These are phyloP conservation scores for Phlyctochytrium bullatum DNA, from an alignment of 192 early-diverging fungal genomes.

Conservation along the genomic window DNA sequence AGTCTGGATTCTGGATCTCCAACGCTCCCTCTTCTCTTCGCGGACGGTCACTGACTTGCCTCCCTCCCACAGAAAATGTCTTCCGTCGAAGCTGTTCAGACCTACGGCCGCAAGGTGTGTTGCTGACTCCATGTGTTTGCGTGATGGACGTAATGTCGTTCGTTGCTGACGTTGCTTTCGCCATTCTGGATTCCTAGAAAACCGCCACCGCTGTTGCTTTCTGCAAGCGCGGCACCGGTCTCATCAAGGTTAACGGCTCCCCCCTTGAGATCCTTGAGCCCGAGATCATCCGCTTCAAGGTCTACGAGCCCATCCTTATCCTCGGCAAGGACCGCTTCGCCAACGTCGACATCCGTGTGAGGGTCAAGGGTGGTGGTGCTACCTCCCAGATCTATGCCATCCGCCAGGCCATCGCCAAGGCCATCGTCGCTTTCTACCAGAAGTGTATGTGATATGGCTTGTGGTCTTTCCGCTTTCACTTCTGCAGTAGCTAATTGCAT, in stretches of 20 bases:
- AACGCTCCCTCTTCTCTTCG: constrained; percentile 2
- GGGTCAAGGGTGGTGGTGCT: constrained; percentile 96
- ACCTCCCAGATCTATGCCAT: constrained; percentile 97
- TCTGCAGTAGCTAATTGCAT: background rate
- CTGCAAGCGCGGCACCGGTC: constrained; percentile 96
- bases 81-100: constrained; percentile 68
- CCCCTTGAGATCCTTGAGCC: constrained; percentile 96
- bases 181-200: constrained; percentile 75
- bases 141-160: background rate
- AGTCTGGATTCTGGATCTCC: too few species aligned
- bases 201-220: constrained; percentile 99
- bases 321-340: constrained; percentile 96
- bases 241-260: constrained; percentile 97
- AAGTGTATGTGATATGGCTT: constrained; percentile 80
- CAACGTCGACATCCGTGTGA: constrained; percentile 94
- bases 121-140: background rate
- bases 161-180: background rate
- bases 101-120: constrained; percentile 74
- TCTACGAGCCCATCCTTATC: constrained; percentile 96
- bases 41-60: too few species aligned
- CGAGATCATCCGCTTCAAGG: constrained; percentile 95
- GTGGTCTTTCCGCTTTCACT: constrained; percentile 19
- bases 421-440: constrained; percentile 98
- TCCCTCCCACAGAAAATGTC: background rate
- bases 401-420: constrained; percentile 99